Percentiles rank a stretch among this genome's conserved stretches.
These are phyloP conservation scores for Lojkania enalia DNA, from an alignment of 2,329 filamentous ascomycete genomes.

Conservation along the genomic window DNA sequence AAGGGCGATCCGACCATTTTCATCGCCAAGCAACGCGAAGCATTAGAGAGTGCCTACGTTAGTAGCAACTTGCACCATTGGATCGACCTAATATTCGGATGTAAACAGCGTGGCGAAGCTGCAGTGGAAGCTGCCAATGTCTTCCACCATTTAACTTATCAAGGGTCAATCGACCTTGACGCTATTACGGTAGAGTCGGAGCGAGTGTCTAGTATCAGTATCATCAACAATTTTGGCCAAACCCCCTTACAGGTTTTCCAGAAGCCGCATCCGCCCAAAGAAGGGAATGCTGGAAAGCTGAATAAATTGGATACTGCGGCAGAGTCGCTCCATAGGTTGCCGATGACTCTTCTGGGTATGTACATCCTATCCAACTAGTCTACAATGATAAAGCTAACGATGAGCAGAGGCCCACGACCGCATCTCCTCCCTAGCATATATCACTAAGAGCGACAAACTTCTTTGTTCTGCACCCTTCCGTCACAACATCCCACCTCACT, in stretches of 20 bases:
- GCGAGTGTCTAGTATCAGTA: slow-evolving; percentile 84
- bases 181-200: slow-evolving; percentile 87
- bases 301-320: slow-evolving; percentile 77
- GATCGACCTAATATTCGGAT: slow-evolving; percentile 95
- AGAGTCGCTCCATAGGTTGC: slow-evolving; percentile 74
- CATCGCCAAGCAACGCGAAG: slow-evolving; percentile 92
- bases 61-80: slow-evolving; percentile 87
- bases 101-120: slow-evolving; percentile 89
- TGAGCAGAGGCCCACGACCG: slow-evolving; percentile 76
- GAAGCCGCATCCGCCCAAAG: slow-evolving; percentile 75
- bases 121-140: slow-evolving; percentile 92
- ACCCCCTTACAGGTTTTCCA: slow-evolving; percentile 94
- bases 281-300: slow-evolving; percentile 65
- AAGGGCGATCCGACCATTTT: slow-evolving; percentile 96
- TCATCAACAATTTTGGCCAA: slow-evolving; percentile 98
- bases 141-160: slow-evolving; percentile 94
- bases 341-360: slow-evolving; percentile 69
- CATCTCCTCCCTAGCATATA: slow-evolving; percentile 77
- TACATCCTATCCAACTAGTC: too few species aligned
- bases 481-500: slow-evolving; percentile 81
- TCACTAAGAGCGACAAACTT: slow-evolving; percentile 77
- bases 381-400: too few species aligned
- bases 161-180: slow-evolving; percentile 90
- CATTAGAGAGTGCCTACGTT: slow-evolving; percentile 89
- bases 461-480: slow-evolving; percentile 83